Conservation (phyloP, 805 yeast genomes). For the Candida taoyuanica region DNA sequence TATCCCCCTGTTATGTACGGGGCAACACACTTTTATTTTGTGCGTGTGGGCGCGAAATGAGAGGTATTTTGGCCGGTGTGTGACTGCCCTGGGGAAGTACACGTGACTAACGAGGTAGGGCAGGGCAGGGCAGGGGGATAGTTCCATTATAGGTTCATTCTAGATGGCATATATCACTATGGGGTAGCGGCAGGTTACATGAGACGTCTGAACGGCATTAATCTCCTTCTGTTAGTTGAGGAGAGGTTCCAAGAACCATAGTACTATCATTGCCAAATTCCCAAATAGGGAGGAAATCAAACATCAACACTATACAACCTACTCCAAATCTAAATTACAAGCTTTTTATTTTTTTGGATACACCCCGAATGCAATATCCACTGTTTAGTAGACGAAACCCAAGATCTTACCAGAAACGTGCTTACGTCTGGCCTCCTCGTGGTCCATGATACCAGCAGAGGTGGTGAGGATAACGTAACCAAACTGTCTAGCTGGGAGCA, state of each 20-base stretch:
- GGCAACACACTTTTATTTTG: slow-evolving; percentile 4
- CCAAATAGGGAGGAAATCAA: no score
- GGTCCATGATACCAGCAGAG: slow-evolving; percentile 99
- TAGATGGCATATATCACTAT: no score
- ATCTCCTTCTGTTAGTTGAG: no score
- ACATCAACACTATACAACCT: not conserved
- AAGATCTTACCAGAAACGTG: slow-evolving; percentile 98
- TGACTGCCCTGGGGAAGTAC: slow-evolving; percentile 4
- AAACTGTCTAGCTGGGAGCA: slow-evolving; percentile 98
- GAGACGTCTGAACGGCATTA: no score
- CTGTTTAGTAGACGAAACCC: slow-evolving; percentile 86
- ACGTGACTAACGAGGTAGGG: slow-evolving; percentile 6
- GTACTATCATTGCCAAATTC: no score
- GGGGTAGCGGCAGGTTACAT: no score
- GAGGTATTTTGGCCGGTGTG: not conserved
- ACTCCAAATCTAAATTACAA: slow-evolving; percentile 14
- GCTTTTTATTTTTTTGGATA: slow-evolving; percentile 11
- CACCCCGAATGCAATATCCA: slow-evolving; percentile 7
- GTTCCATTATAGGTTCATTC: no score
- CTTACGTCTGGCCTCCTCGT: slow-evolving; percentile 99
- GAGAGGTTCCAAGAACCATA: no score
- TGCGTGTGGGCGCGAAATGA: no score
- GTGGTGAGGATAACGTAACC: slow-evolving; percentile 98
- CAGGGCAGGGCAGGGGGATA: no score
- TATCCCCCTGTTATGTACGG: no score